These are phyloP conservation scores for Flaveria bidentis DNA, from an alignment of 129 eudicot genomes.

Conservation along the genomic window DNA sequence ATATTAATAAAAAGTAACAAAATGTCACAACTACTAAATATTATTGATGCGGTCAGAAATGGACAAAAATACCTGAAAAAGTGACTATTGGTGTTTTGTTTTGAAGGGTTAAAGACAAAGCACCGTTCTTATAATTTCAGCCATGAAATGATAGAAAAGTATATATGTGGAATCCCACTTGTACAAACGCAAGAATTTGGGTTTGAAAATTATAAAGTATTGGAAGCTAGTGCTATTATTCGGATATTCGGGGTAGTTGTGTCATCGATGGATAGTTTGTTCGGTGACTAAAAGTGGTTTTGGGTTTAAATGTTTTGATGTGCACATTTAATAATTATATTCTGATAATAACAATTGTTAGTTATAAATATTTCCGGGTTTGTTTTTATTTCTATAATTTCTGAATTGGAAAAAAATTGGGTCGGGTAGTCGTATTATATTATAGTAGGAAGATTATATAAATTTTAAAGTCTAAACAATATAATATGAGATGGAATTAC, in stretches of 20 bases:
- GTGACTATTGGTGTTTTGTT: constrained; percentile 21
- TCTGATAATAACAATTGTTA: no score
- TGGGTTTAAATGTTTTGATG: no score
- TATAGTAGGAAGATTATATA: no score
- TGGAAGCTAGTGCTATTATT: background rate
- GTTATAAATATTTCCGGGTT: no score
- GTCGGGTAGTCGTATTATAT: no score
- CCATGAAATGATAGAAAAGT: constrained; percentile 12
- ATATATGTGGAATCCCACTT: constrained; percentile 28
- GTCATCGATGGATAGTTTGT: no score
- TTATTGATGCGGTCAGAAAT: constrained; percentile 6
- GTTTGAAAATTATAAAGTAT: background rate
- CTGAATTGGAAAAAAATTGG: no score
- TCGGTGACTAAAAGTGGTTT: no score
- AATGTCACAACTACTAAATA: background rate
- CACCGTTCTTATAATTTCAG: constrained; percentile 18
- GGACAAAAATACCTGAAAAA: constrained; percentile 15
- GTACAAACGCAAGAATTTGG: background rate
- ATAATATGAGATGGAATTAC: no score
- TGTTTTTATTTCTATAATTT: no score
- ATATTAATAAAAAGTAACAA: background rate
- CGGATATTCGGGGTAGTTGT: background rate
- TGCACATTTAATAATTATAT: no score
- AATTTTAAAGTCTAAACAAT: no score
- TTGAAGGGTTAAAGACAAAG: constrained; percentile 30